Evolutionary conservation across 1,139 yeast species (phyloP).

Genomic region (Blastobotrys ciferrii): DNA sequence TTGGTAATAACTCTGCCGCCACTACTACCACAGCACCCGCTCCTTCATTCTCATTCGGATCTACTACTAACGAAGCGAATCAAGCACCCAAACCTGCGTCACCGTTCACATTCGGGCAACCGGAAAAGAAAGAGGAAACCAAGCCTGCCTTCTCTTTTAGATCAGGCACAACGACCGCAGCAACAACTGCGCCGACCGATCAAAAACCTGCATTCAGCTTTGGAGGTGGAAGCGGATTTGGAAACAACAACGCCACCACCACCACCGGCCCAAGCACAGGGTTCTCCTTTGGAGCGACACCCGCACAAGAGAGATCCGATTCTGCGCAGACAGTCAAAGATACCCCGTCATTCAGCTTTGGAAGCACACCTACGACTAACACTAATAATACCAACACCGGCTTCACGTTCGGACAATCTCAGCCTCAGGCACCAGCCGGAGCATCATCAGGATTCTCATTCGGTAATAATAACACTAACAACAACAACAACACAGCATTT

Average conservation of each 20-base stretch:
- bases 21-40: no score
- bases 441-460: background rate
- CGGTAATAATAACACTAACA: background rate
- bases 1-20: no score
- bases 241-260: background rate
- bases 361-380: conserved; percentile 2
- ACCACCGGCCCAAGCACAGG: conserved; percentile 4
- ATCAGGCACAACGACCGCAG: background rate
- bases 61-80: background rate
- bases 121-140: background rate
- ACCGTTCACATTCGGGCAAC: conserved; percentile 2
- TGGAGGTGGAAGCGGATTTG: background rate
- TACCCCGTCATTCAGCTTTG: conserved; percentile 4
- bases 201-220: conserved; percentile 4
- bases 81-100: conserved; percentile 1
- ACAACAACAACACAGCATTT: background rate
- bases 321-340: background rate
- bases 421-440: background rate
- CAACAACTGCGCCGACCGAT: no score
- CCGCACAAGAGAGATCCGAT: background rate
- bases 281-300: conserved; percentile 10
- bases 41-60: conserved; percentile 2
- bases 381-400: background rate
- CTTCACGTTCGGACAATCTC: background rate
- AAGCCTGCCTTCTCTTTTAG: conserved; percentile 8